Percentiles rank a stretch among this genome's conserved stretches.
phyloP scores from a whole-genome alignment of 176 grass and related monocot genomes.

The Bothriochloa decipiens region DNA sequence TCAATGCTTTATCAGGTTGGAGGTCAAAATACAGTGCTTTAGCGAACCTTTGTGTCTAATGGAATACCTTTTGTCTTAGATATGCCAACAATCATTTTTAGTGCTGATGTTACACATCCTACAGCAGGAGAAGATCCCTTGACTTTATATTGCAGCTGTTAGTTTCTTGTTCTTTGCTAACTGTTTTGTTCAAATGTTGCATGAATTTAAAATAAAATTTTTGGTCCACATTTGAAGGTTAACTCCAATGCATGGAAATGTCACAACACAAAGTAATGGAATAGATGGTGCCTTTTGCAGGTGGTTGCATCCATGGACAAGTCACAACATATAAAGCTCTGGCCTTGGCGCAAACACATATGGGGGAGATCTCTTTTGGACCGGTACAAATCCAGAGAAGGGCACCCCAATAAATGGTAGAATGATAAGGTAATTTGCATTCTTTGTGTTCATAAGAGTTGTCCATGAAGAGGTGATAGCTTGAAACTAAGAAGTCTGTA shows the following conservation, averaged over 20 bases:
- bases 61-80: slow-evolving; percentile 50
- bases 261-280: not conserved
- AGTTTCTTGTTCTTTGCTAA: slow-evolving; percentile 16
- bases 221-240: not conserved
- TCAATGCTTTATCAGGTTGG: slow-evolving; percentile 53
- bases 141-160: slow-evolving; percentile 68
- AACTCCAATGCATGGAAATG: not conserved
- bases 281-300: slow-evolving; percentile 33
- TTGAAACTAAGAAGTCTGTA: too few species aligned
- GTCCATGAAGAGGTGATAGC: not conserved
- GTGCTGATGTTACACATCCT: slow-evolving; percentile 86
- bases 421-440: slow-evolving; percentile 63
- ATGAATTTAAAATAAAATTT: not conserved
- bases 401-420: slow-evolving; percentile 35
- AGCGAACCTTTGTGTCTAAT: slow-evolving; percentile 1
- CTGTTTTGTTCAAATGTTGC: not conserved
- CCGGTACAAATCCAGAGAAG: slow-evolving; percentile 39
- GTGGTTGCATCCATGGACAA: slow-evolving; percentile 88
- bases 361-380: slow-evolving; percentile 66
- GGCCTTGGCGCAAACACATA: slow-evolving; percentile 64
- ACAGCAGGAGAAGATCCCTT: slow-evolving; percentile 65
- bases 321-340: slow-evolving; percentile 68
- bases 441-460: not conserved
- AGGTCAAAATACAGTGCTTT: slow-evolving; percentile 68
- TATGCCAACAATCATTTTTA: slow-evolving; percentile 63